These are phyloP conservation scores for Metarhizium guizhouense DNA, from an alignment of 2,329 filamentous ascomycete genomes.

Conservation along the genomic window DNA sequence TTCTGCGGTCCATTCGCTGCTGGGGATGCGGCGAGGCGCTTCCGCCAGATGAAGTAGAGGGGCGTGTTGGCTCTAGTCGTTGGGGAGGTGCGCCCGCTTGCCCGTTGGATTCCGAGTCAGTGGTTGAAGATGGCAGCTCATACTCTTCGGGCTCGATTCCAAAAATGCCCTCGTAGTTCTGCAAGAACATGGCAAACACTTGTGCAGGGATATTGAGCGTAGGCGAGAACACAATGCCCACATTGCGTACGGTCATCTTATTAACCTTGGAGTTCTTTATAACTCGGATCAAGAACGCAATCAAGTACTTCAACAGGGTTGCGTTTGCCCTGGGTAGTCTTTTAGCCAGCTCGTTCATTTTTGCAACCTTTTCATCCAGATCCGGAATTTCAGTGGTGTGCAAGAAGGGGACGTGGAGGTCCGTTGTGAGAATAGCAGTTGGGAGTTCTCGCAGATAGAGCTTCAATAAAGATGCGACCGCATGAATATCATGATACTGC, in stretches of 20 bases:
- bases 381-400: conserved; percentile 72
- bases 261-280: conserved; percentile 85
- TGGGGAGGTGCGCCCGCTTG: conserved; percentile 18
- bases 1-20: conserved; percentile 23
- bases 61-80: conserved; percentile 26
- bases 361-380: conserved; percentile 64
- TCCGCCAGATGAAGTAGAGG: conserved; percentile 38
- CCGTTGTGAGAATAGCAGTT: conserved; percentile 80
- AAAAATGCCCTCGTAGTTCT: conserved; percentile 84
- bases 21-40: conserved; percentile 44
- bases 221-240: conserved; percentile 96
- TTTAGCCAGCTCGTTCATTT: conserved; percentile 70
- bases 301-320: conserved; percentile 73
- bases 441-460: conserved; percentile 89
- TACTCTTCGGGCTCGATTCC: conserved; percentile 59
- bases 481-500: conserved; percentile 90
- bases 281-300: conserved; percentile 82
- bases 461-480: conserved; percentile 88
- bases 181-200: conserved; percentile 87
- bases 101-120: conserved; percentile 26
- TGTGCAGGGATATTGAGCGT: conserved; percentile 94
- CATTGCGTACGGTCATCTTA: conserved; percentile 97
- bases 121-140: conserved; percentile 40
- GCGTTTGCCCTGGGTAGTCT: conserved; percentile 73
- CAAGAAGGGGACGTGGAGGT: conserved; percentile 83